phyloP scores from a whole-genome alignment of 2,329 filamentous ascomycete species.

The Colletotrichum neosansevieriae region DNA sequence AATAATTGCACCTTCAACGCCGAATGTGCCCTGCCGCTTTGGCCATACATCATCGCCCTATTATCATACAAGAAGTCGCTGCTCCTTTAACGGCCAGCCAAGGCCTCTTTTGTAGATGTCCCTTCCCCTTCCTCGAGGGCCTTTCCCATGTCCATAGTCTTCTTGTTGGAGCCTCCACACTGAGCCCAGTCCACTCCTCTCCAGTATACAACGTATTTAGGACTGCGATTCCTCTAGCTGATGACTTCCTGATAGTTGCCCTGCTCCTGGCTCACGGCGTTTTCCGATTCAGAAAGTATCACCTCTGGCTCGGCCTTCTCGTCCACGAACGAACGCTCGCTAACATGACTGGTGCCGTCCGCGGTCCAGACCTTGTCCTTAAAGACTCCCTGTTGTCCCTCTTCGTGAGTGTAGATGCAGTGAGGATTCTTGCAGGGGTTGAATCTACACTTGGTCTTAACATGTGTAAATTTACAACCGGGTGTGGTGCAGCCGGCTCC shows the following conservation, averaged over 20 bases:
- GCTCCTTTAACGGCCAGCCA: conserved; percentile 18
- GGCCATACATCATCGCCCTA: conserved; percentile 38
- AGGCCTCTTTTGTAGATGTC: conserved; percentile 18
- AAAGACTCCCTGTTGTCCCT: conserved; percentile 88
- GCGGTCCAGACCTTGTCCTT: conserved; percentile 93
- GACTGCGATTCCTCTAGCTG: conserved; percentile 39
- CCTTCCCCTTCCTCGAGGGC: neutral
- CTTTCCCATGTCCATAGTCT: no score
- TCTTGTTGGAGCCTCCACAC: no score
- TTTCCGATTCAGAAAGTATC: conserved; percentile 70
- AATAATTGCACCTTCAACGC: conserved; percentile 38
- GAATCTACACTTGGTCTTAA: conserved; percentile 87
- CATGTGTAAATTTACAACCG: conserved; percentile 91
- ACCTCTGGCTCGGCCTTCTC: conserved; percentile 77
- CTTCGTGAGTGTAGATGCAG: conserved; percentile 90
- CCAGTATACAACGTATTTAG: neutral
- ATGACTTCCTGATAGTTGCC: conserved; percentile 55
- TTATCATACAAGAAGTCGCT: conserved; percentile 40
- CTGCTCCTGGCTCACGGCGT: conserved; percentile 53
- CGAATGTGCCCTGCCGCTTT: conserved; percentile 34
- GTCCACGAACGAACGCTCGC: conserved; percentile 88
- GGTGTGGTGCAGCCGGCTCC: conserved; percentile 86
- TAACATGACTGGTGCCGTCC: conserved; percentile 75
- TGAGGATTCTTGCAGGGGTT: conserved; percentile 90
- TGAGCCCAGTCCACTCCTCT: neutral